phyloP scores from a whole-genome alignment of 768 basidiomycete genomes.

The Suillus variegatus region DNA sequence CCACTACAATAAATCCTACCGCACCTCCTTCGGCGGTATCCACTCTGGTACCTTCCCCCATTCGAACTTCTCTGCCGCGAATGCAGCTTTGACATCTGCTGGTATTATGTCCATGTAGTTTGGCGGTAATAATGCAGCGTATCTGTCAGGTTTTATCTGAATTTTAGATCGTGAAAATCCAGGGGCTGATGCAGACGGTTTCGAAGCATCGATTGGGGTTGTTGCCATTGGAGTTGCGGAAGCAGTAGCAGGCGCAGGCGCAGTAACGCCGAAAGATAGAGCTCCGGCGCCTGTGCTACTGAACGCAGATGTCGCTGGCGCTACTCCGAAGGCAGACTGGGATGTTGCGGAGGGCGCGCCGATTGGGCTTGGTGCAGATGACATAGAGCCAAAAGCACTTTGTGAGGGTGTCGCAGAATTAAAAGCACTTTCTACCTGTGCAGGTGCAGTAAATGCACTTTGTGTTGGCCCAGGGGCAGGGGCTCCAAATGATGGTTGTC shows the following conservation, averaged over 20 bases:
- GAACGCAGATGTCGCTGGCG: slow-evolving; percentile 18
- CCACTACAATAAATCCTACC: slow-evolving; percentile 32
- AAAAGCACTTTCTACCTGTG: slow-evolving; percentile 23
- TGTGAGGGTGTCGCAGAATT: slow-evolving; percentile 9
- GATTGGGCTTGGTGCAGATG: slow-evolving; percentile 3
- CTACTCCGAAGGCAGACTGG: slow-evolving; percentile 30
- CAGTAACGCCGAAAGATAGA: slow-evolving; percentile 21
- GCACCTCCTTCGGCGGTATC: slow-evolving; percentile 65
- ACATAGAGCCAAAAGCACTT: neutral
- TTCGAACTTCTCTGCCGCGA: slow-evolving; percentile 57
- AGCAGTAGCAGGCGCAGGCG: slow-evolving; percentile 22
- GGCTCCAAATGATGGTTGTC: slow-evolving; percentile 25
- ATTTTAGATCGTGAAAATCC: slow-evolving; percentile 37
- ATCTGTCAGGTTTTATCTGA: slow-evolving; percentile 52
- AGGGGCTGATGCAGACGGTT: slow-evolving; percentile 24
- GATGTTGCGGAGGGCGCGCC: neutral
- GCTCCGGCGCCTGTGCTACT: slow-evolving; percentile 22
- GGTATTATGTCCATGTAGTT: slow-evolving; percentile 62
- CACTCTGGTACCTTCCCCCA: slow-evolving; percentile 75
- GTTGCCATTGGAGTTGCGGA: slow-evolving; percentile 31
- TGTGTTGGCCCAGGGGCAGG: slow-evolving; percentile 11
- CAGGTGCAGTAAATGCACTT: slow-evolving; percentile 20
- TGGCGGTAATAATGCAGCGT: slow-evolving; percentile 55
- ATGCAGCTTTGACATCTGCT: slow-evolving; percentile 49
- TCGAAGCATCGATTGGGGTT: slow-evolving; percentile 19